Percentiles rank a stretch among this genome's conserved stretches.
phyloP scores from a whole-genome alignment of 2,329 filamentous ascomycete genomes.

The Hypomyces perniciosus region DNA sequence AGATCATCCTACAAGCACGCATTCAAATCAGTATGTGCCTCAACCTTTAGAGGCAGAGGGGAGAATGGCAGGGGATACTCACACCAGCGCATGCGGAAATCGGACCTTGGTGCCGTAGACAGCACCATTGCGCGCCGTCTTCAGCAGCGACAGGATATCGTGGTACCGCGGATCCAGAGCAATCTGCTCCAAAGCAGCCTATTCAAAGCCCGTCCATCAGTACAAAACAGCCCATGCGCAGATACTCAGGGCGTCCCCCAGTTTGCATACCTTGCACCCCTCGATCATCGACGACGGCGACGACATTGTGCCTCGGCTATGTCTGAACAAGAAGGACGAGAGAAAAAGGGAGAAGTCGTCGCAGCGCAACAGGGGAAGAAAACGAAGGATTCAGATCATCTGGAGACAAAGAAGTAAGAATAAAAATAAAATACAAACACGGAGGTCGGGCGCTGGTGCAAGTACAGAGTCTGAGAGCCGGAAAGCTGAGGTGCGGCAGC shows the following conservation, averaged over 20 bases:
- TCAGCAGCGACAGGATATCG: conserved; percentile 76
- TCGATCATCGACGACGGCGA: conserved; percentile 14
- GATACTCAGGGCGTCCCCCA: neutral
- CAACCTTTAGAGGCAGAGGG: neutral
- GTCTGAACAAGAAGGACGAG: neutral
- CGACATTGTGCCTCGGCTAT: conserved; percentile 17
- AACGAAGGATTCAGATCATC: neutral
- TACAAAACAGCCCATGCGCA: no score
- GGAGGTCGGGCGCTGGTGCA: neutral
- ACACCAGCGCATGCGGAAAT: conserved; percentile 93
- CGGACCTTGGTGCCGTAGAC: conserved; percentile 97
- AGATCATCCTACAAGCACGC: conserved; percentile 66
- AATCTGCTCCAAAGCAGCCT: conserved; percentile 69
- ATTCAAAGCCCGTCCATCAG: neutral
- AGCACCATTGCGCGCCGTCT: conserved; percentile 91
- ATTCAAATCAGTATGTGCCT: conserved; percentile 15
- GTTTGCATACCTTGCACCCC: conserved; percentile 18
- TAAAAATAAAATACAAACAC: neutral
- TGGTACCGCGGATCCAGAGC: conserved; percentile 80
- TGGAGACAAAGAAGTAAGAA: neutral
- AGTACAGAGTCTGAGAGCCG: neutral
- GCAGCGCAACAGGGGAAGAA: neutral
- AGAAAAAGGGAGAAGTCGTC: neutral
- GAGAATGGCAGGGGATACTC: conserved; percentile 23
- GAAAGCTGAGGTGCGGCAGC: neutral